Evolutionary conservation across 257 asterid species (phyloP), one percentile per base, ranked within the genome.

Genomic region (Linderniella brevidens): DNA sequence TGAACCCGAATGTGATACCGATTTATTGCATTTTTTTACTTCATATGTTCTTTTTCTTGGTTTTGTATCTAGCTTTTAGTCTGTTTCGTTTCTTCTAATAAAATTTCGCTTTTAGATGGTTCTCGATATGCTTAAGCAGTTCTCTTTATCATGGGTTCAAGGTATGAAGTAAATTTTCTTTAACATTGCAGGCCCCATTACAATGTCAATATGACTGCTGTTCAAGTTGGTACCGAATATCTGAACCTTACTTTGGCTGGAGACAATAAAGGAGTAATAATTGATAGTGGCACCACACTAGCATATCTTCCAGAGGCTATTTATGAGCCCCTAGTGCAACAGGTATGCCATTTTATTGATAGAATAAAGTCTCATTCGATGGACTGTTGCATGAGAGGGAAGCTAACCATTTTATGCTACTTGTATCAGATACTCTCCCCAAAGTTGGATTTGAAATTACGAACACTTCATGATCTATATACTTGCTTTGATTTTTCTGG

Each of bases 241-340:
- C 77, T 90, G 58, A 79, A 70, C 65, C 73, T 85, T 63, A 64
- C 98, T 48, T 45, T 37, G 58, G 59, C 51, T 52, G 92, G 81
- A 59, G 86, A 68, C 70, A 76, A 69, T 56, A 67, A 62, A 55
- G 96, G 96, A 50, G 93, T 85, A 49, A 75, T 90, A 64, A 90
- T 90, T 66, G 98, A 90, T 48, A 90, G 96, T 69, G 98, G 98
- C 54, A 90, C 98, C 65, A 90, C 98, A 4, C 58, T 90, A 73
- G 98, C 96, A 54, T 90, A 90, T 77, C 74, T 90, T 48, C 98
- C 98, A 9, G 81, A 81, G 68, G 68, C 58, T 36, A 79, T 90
- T 52, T 90, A 90, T 68, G 64, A 64, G 17, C 79, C 86, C 51
- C 70, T 90, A 61, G 86, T 90, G 56, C 58, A 69, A 67, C 70